phyloP scores from a whole-genome alignment of 73 alveolate species.

The Durusdinium trenchii region DNA sequence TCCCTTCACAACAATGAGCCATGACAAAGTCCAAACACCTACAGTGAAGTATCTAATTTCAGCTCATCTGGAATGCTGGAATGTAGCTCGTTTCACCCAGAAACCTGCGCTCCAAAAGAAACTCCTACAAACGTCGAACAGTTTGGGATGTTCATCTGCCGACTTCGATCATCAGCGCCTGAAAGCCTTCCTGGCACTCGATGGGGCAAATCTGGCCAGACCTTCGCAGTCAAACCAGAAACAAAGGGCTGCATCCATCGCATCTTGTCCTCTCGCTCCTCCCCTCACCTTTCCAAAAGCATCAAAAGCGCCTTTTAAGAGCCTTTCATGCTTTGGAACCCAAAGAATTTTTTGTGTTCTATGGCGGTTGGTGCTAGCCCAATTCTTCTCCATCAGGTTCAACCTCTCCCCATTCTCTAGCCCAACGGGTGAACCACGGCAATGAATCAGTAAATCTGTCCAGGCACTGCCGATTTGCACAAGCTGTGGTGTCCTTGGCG shows the following conservation, averaged over 20 bases:
- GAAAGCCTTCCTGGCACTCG: conserved; percentile 41
- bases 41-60: not conserved
- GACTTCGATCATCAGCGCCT: no score
- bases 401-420: not conserved
- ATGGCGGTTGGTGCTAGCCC: no score
- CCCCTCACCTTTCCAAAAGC: no score
- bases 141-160: not conserved
- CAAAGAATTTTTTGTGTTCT: no score
- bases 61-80: not conserved
- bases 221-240: not conserved
- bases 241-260: not conserved
- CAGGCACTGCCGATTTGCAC: conserved; percentile 35
- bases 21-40: not conserved
- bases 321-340: no score
- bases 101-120: not conserved
- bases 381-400: no score
- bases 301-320: no score
- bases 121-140: not conserved
- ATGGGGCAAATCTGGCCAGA: conserved; percentile 60
- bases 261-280: no score
- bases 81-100: not conserved
- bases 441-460: not conserved
- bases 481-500: conserved; percentile 38
- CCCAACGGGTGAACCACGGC: not conserved
- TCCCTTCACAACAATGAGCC: no score